Evolutionary conservation across 1,284 basidiomycete species (phyloP), one percentile per base, ranked within the genome.

Genomic region (Fereydounia khargensis): DNA sequence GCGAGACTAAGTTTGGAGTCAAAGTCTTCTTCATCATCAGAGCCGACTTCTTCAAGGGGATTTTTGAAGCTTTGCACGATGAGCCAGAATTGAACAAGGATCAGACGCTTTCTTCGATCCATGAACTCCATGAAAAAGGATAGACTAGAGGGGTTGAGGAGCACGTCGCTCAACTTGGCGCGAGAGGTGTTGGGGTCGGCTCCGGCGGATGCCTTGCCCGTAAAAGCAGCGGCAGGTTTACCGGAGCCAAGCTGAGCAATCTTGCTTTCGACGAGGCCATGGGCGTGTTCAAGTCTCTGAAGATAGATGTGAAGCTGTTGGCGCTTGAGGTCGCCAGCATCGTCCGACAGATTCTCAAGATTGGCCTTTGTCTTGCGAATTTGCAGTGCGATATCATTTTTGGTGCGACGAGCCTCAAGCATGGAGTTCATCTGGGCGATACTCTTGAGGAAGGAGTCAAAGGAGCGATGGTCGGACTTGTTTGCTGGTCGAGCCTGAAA

Each of bases 91-190:
- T 96, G 94, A 2, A 96, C 88, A 3, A 91, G 83, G 8, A 89
- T 75, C 13, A 90, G 87, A 22, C 88, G 84, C 47, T 85, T 82
- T 3, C 88, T 83, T 6, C 92, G 83, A 62, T 97, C 94, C 89
- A 96, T 92, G 70, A 89, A 94, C 77, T 98, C 94, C 85, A 96
- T 92, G 78, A 94, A 90, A 74, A 94, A 94, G 2, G 88, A 91
- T 1, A 97, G 81, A 0, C 90, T 89, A 22, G 85, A 87, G 0
- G 91, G 89, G 62, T 91, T 91, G 25, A 84, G 81, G 1, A 97
- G 83, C 32, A 96, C 82, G 37, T 89, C 85, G 27, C 45, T 42
- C 4, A 69, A 38, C 28, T 44, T 53, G 33, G 49, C 51, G 4
- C 57, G 48, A 19, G 52, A 51, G n/a, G 47, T 41, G 32, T 53